These are phyloP conservation scores for Lepraria neglecta DNA, from an alignment of 495 filamentous ascomycete genomes.

Conservation along the genomic window DNA sequence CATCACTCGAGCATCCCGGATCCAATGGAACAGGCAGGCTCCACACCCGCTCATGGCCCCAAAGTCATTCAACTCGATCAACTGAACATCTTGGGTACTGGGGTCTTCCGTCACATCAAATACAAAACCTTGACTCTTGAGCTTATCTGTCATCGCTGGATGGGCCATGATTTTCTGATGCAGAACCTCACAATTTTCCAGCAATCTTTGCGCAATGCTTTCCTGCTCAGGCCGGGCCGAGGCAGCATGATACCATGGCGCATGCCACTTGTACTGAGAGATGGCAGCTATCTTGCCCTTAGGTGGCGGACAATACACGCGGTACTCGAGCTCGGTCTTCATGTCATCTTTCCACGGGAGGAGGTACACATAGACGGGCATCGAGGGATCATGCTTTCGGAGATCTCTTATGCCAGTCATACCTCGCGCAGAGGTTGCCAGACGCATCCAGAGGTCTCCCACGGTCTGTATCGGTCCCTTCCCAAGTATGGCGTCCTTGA, in stretches of 20 bases:
- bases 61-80: slow-evolving; percentile 25
- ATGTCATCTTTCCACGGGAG: slow-evolving; percentile 32
- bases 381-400: not conserved
- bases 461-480: slow-evolving; percentile 22
- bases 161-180: slow-evolving; percentile 17
- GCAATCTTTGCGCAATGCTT: slow-evolving; percentile 19
- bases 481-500: slow-evolving; percentile 31
- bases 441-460: slow-evolving; percentile 27
- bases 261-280: slow-evolving; percentile 36
- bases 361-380: slow-evolving; percentile 29
- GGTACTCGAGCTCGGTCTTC: slow-evolving; percentile 28
- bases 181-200: slow-evolving; percentile 1
- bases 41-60: slow-evolving; percentile 25
- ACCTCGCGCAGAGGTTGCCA: slow-evolving; percentile 30
- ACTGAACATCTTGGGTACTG: slow-evolving; percentile 12
- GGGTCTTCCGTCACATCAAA: slow-evolving; percentile 19
- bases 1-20: slow-evolving; percentile 19
- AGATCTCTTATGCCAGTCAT: slow-evolving; percentile 19
- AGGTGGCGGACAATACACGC: slow-evolving; percentile 33
- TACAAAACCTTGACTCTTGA: slow-evolving; percentile 17
- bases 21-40: slow-evolving; percentile 22
- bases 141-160: slow-evolving; percentile 14
- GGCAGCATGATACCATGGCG: slow-evolving; percentile 28
- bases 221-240: slow-evolving; percentile 9
- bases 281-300: slow-evolving; percentile 29